Conservation (phyloP, 768 basidiomycete species). For the Tylopilus intermedius region DNA sequence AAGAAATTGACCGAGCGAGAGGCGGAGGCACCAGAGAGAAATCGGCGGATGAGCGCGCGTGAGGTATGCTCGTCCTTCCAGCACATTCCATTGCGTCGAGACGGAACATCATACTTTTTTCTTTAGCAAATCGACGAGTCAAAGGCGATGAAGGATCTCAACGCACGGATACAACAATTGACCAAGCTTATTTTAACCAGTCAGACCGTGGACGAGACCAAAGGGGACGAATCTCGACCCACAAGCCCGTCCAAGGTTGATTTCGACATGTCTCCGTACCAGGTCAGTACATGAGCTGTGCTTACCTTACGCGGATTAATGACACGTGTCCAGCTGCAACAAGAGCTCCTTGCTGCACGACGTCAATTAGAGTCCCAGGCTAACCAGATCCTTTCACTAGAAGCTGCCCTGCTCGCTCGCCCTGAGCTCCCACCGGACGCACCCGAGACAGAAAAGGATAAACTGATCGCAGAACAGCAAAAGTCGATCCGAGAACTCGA, state of each 20-base stretch:
- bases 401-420: conserved; percentile 68
- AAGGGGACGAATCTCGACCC: conserved; percentile 68
- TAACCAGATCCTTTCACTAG: conserved; percentile 78
- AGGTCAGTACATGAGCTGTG: conserved; percentile 39
- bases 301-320: neutral
- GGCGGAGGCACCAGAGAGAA: conserved; percentile 48
- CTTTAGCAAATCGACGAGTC: conserved; percentile 76
- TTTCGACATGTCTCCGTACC: conserved; percentile 84
- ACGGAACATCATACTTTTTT: neutral
- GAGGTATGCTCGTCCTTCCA: conserved; percentile 30
- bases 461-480: conserved; percentile 64
- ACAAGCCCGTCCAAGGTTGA: conserved; percentile 84
- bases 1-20: conserved; percentile 65
- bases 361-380: conserved; percentile 76
- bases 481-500: conserved; percentile 78
- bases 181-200: conserved; percentile 84
- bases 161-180: conserved; percentile 72
- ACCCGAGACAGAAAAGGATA: conserved; percentile 69
- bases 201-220: conserved; percentile 68
- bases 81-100: neutral
- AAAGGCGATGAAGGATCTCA: conserved; percentile 79
- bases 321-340: conserved; percentile 56
- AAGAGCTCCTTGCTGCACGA: conserved; percentile 77
- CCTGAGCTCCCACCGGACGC: conserved; percentile 63
- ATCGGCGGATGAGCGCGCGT: conserved; percentile 41